Evolutionary conservation across 73 alveolate species (phyloP).

Genomic region (Blepharisma stoltei): DNA sequence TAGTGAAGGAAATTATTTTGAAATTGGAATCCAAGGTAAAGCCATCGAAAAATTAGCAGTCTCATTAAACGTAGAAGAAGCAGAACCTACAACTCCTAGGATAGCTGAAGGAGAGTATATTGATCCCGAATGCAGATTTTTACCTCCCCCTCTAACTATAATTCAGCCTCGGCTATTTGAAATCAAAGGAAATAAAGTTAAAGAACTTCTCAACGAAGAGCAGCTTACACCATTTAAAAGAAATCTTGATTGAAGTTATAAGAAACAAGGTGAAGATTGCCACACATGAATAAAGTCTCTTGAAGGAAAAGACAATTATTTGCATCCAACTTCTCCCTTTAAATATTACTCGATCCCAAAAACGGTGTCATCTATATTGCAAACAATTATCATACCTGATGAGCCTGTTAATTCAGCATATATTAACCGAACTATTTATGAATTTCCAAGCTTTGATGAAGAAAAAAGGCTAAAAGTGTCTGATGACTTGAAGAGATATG

Average conservation of each 20-base stretch:
- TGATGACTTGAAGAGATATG: not conserved
- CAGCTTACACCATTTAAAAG: constrained; percentile 53
- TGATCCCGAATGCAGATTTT: constrained; percentile 64
- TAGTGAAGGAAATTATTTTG: constrained; percentile 85
- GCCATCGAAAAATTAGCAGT: constrained; percentile 62
- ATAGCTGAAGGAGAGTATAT: constrained; percentile 60
- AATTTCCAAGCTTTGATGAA: not conserved
- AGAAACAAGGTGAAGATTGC: constrained; percentile 1
- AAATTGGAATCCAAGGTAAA: constrained; percentile 77
- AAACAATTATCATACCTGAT: not conserved
- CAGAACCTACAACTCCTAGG: constrained; percentile 63
- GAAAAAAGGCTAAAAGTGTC: not conserved
- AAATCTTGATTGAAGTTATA: not conserved
- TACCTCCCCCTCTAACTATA: constrained; percentile 67
- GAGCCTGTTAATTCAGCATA: not conserved
- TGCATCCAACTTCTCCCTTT: constrained; percentile 3
- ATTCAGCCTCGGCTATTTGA: constrained; percentile 59
- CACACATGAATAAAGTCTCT: not conserved
- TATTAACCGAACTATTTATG: not conserved
- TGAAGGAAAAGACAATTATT: not conserved
- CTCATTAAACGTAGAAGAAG: constrained; percentile 53
- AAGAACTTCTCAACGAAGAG: constrained; percentile 39
- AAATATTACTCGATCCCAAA: constrained; percentile 5
- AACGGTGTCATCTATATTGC: not conserved
- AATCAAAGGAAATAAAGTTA: constrained; percentile 47